Percentiles rank a stretch among this genome's conserved stretches.
Evolutionary conservation across 2,329 filamentous ascomycete species (phyloP).

Genomic region (Fusarium pseudograminearum): DNA sequence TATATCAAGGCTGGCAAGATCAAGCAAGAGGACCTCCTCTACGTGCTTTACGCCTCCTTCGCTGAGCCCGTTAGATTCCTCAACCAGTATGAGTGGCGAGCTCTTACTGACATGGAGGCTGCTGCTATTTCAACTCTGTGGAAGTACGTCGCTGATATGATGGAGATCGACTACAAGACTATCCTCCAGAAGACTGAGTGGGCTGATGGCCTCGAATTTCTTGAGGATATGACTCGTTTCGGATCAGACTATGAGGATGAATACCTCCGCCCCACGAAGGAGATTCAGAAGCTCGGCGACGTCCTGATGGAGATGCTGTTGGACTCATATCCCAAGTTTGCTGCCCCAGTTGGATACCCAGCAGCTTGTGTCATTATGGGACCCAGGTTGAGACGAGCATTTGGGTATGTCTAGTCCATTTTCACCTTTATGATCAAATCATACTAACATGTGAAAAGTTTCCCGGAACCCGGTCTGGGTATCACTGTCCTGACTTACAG

Average conservation of each 20-base stretch:
- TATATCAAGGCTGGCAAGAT: conserved; percentile 55
- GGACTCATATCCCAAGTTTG: conserved; percentile 61
- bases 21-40: conserved; percentile 54
- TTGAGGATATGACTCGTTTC: conserved; percentile 62
- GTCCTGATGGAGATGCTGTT: conserved; percentile 72
- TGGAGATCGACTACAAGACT: conserved; percentile 69
- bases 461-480: conserved; percentile 58
- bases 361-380: conserved; percentile 72
- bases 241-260: conserved; percentile 68
- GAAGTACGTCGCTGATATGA: conserved; percentile 77
- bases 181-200: conserved; percentile 55
- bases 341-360: conserved; percentile 62
- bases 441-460: conserved; percentile 50
- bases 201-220: conserved; percentile 65
- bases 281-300: conserved; percentile 65
- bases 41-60: conserved; percentile 68
- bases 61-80: conserved; percentile 75
- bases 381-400: conserved; percentile 71
- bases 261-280: conserved; percentile 66
- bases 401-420: conserved; percentile 64
- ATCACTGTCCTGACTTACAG: conserved; percentile 57
- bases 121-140: conserved; percentile 77
- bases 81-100: conserved; percentile 76
- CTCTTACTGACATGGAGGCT: conserved; percentile 73
- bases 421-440: background rate